Evolutionary conservation across 108 stramenopile species (phyloP).

Genomic region (Skeletonema tropicum): DNA sequence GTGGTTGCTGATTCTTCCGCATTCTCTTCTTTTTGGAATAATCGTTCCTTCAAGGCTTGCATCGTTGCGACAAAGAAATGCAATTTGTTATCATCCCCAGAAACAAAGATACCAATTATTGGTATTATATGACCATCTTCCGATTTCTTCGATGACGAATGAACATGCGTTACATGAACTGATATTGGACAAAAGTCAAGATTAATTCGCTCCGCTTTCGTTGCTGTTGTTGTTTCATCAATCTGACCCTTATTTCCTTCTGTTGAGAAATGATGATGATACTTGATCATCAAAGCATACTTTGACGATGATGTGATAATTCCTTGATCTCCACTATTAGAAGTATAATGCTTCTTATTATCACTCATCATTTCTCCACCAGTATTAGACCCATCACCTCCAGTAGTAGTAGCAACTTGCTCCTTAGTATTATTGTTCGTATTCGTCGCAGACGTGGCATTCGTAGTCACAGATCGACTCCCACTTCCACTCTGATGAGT

Average conservation of each 20-base stretch:
- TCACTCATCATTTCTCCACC: not conserved
- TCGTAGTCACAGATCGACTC: no score
- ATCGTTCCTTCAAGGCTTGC: constrained; percentile 6
- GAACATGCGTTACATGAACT: constrained; percentile 35
- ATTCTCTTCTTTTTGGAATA: not conserved
- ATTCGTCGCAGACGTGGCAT: no score
- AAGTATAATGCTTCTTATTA: not conserved
- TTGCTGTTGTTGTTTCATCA: not conserved
- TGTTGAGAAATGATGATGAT: not conserved
- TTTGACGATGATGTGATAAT: not conserved
- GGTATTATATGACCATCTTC: not conserved
- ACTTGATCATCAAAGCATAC: constrained; percentile 21
- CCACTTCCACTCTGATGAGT: no score
- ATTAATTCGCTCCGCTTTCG: constrained; percentile 17
- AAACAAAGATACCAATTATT: constrained; percentile 38
- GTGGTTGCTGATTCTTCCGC: not conserved
- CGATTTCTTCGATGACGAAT: not conserved
- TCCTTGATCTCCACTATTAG: not conserved
- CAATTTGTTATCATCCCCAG: constrained; percentile 35
- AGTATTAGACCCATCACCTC: not conserved
- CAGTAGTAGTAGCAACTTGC: no score
- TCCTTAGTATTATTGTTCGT: no score
- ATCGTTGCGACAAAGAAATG: constrained; percentile 26
- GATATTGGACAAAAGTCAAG: constrained; percentile 33
- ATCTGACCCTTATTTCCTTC: not conserved